Conservation (phyloP, 768 basidiomycete species). For the Podaxis rugospora region DNA sequence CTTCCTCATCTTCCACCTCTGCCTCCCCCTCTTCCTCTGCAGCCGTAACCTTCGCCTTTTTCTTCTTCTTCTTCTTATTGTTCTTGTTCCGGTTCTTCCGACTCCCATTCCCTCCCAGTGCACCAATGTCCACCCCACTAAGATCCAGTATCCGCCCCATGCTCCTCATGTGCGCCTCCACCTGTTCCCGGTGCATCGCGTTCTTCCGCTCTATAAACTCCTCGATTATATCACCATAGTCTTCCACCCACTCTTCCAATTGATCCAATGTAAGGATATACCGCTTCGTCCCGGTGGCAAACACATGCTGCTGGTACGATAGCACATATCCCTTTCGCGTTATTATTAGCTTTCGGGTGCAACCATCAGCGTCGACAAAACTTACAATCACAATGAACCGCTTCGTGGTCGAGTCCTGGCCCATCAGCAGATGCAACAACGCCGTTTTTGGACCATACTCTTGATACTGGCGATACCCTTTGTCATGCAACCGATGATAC, state of each 20-base stretch:
- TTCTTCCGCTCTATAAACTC: constrained; percentile 13
- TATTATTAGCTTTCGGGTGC: not conserved
- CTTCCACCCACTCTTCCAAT: constrained; percentile 12
- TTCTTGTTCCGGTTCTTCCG: constrained; percentile 7
- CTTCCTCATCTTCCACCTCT: constrained; percentile 2
- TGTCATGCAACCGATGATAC: constrained; percentile 12
- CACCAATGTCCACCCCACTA: constrained; percentile 9
- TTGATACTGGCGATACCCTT: constrained; percentile 11
- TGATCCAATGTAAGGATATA: constrained; percentile 10
- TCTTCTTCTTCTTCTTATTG: constrained; percentile 11
- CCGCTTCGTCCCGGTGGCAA: constrained; percentile 12
- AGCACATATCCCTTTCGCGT: constrained; percentile 10
- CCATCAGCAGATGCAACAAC: constrained; percentile 10
- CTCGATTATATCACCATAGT: constrained; percentile 10
- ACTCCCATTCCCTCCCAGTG: not conserved
- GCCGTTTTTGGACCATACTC: constrained; percentile 12
- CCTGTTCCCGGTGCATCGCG: constrained; percentile 10
- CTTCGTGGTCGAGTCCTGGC: constrained; percentile 11
- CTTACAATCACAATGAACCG: constrained; percentile 12
- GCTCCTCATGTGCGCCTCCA: constrained; percentile 12
- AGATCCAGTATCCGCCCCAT: constrained; percentile 8
- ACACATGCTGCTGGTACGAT: constrained; percentile 13
- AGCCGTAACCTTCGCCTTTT: not conserved
- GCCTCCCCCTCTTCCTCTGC: not conserved
- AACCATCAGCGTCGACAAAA: not conserved